phyloP scores from a whole-genome alignment of 2,329 filamentous ascomycete species.

The Bipolaris gigantea region DNA sequence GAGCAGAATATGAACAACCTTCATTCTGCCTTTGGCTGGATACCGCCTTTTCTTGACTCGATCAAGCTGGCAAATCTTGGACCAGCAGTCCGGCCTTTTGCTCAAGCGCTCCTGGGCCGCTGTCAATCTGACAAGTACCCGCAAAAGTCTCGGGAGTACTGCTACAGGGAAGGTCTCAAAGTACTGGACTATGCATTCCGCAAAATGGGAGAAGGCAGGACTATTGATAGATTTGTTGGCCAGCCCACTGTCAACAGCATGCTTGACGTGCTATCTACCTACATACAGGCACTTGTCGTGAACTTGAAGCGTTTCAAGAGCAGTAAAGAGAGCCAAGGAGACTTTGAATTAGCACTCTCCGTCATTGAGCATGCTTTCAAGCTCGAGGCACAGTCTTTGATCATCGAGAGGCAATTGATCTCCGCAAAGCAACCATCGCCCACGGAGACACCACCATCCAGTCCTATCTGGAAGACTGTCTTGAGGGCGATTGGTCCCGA shows the following conservation, averaged over 20 bases:
- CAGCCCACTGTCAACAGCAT: conserved; percentile 56
- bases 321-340: conserved; percentile 32
- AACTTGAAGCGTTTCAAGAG: conserved; percentile 35
- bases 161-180: conserved; percentile 61
- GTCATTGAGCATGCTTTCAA: conserved; percentile 68
- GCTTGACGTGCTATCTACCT: conserved; percentile 65
- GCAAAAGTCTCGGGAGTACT: conserved; percentile 61
- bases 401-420: conserved; percentile 69
- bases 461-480: conserved; percentile 77
- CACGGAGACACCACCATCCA: conserved; percentile 69
- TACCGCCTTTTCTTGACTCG: conserved; percentile 74
- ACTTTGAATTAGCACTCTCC: conserved; percentile 57
- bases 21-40: conserved; percentile 72
- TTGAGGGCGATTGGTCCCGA: conserved; percentile 67
- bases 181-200: conserved; percentile 42
- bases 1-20: conserved; percentile 62
- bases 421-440: conserved; percentile 61
- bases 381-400: conserved; percentile 71
- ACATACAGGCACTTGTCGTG: conserved; percentile 50
- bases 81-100: conserved; percentile 77
- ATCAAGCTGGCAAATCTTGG: conserved; percentile 74
- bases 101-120: conserved; percentile 71
- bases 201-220: conserved; percentile 39
- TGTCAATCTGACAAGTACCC: conserved; percentile 61
- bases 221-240: conserved; percentile 42